Percentiles rank a stretch among this genome's conserved stretches.
Conservation (phyloP, 192 early-diverging fungal genomes). For the Paraglomus occultum region DNA sequence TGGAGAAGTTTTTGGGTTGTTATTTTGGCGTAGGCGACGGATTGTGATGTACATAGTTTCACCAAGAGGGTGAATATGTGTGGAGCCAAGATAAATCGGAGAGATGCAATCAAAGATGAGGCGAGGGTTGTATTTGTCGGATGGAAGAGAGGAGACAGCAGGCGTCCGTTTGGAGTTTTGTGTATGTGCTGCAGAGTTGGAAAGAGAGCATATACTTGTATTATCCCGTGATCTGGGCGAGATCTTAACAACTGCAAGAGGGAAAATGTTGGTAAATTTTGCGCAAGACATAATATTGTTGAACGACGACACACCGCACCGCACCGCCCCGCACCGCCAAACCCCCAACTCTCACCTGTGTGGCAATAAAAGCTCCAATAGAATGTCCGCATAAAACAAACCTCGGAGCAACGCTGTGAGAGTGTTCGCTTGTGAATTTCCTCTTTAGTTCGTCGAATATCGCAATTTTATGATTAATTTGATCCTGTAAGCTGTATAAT, state of each 20-base stretch:
- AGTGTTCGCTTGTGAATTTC: conserved; percentile 41
- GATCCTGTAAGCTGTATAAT: conserved; percentile 55
- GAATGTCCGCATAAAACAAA: conserved; percentile 67
- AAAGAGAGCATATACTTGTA: conserved; percentile 68
- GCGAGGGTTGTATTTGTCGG: conserved; percentile 27
- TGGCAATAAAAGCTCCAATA: conserved; percentile 61
- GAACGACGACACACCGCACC: too few species aligned
- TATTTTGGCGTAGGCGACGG: conserved; percentile 45
- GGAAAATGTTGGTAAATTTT: conserved; percentile 33
- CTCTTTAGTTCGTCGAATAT: conserved; percentile 55
- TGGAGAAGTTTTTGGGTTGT: conserved; percentile 70
- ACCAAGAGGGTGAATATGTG: conserved; percentile 40
- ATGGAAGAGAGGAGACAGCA: conserved; percentile 32
- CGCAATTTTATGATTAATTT: conserved; percentile 66
- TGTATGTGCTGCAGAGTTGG: conserved; percentile 79
- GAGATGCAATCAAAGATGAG: conserved; percentile 26
- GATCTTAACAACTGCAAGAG: conserved; percentile 49
- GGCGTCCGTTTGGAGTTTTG: conserved; percentile 69
- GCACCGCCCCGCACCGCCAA: conserved; percentile 9
- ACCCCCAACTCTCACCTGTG: too few species aligned
- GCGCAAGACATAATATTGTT: too few species aligned
- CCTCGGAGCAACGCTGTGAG: conserved; percentile 5
- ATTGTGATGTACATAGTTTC: conserved; percentile 37
- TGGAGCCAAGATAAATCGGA: conserved; percentile 32
- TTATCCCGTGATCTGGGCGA: conserved; percentile 61